Conservation (phyloP, 768 basidiomycete species). For the Auriscalpium microsporum region DNA sequence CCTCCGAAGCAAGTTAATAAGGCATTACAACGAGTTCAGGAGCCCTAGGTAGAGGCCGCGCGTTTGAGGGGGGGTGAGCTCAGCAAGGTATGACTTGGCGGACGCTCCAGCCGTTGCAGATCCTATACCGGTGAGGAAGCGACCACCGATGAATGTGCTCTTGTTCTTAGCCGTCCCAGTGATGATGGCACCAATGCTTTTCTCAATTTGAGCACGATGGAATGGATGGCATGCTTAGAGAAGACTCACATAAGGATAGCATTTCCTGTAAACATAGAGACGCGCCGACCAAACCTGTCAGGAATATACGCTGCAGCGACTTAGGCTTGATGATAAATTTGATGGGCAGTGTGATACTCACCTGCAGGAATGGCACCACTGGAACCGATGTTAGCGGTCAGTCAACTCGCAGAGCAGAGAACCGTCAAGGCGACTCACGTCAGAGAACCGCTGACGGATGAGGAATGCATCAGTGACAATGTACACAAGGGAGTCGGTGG, state of each 20-base stretch:
- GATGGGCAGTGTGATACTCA: slow-evolving; percentile 13
- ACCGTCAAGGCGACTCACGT: not conserved
- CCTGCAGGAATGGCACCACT: slow-evolving; percentile 40
- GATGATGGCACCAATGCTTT: slow-evolving; percentile 37
- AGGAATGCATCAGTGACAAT: not conserved
- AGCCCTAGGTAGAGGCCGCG: slow-evolving; percentile 45
- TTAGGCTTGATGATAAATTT: not conserved
- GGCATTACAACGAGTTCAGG: slow-evolving; percentile 40
- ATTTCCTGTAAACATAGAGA: slow-evolving; percentile 43
- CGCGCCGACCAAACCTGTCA: slow-evolving; percentile 41
- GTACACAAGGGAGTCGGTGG: slow-evolving; percentile 1
- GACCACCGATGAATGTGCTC: slow-evolving; percentile 36
- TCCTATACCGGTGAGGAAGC: slow-evolving; percentile 44
- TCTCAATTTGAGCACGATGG: too few relatives aligned
- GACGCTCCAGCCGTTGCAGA: slow-evolving; percentile 37
- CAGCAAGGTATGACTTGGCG: slow-evolving; percentile 44
- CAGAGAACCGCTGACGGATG: not conserved
- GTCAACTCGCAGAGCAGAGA: not conserved
- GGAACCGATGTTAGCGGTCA: not conserved
- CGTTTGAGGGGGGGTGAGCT: slow-evolving; percentile 39
- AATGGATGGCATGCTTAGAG: not conserved
- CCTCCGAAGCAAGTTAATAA: not conserved
- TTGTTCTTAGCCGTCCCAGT: slow-evolving; percentile 39
- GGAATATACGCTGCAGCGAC: slow-evolving; percentile 32
- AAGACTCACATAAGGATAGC: slow-evolving; percentile 32